Evolutionary conservation across 768 basidiomycete genomes (phyloP).

Genomic region (Paxillus rubicundulus): DNA sequence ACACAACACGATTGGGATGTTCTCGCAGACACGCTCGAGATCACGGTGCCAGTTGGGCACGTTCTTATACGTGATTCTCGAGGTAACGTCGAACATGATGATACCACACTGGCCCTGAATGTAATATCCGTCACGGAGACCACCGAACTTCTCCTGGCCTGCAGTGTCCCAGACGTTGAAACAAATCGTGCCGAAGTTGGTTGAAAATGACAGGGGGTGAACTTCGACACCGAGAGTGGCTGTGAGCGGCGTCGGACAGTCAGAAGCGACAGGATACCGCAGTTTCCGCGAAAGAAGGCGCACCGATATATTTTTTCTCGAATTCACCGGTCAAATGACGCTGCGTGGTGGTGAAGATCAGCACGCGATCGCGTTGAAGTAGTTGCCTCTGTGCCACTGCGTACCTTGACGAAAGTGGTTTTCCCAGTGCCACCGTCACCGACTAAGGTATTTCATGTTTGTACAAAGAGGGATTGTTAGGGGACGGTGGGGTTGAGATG

Average conservation of each 20-base stretch:
- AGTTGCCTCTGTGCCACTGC: constrained; percentile 24
- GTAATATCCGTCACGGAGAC: constrained; percentile 94
- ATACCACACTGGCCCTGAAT: constrained; percentile 99
- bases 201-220: constrained; percentile 92
- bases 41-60: constrained; percentile 99
- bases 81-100: constrained; percentile 99
- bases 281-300: constrained; percentile 25
- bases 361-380: constrained; percentile 45
- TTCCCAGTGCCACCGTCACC: constrained; percentile 98
- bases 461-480: neutral
- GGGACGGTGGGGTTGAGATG: constrained; percentile 9
- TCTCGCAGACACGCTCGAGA: constrained; percentile 99
- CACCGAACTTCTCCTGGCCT: constrained; percentile 99
- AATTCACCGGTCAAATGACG: constrained; percentile 99
- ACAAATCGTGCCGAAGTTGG: constrained; percentile 98
- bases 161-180: constrained; percentile 99
- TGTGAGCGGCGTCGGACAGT: constrained; percentile 33
- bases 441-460: constrained; percentile 44
- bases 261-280: constrained; percentile 12
- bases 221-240: constrained; percentile 99
- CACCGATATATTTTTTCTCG: constrained; percentile 99
- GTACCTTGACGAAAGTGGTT: constrained; percentile 97
- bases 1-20: constrained; percentile 98
- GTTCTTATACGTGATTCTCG: constrained; percentile 99
- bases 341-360: constrained; percentile 55